phyloP scores from a whole-genome alignment of 2,329 filamentous ascomycete genomes.

The Trichoderma aggressivum region DNA sequence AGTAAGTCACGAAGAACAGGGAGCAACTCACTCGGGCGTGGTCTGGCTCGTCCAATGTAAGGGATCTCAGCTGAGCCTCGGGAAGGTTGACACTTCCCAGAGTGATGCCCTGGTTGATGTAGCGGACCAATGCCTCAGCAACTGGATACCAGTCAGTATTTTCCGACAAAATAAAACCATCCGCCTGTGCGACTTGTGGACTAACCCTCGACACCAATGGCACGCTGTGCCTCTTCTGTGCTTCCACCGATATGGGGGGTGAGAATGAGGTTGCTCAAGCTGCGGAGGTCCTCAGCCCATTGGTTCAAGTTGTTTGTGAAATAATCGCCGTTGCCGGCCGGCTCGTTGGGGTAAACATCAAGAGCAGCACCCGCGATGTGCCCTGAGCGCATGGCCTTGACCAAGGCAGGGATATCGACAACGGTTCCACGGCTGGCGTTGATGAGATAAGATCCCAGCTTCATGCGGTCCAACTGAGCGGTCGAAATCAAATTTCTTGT shows the following conservation, averaged over 20 bases:
- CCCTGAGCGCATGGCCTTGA: constrained; percentile 79
- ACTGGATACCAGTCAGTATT: constrained; percentile 46
- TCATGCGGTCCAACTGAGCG: constrained; percentile 81
- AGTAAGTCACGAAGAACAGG: background rate
- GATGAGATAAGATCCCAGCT: constrained; percentile 87
- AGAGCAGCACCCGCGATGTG: constrained; percentile 93
- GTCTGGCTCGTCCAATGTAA: constrained; percentile 85
- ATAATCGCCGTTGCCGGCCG: constrained; percentile 89
- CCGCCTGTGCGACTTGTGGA: background rate
- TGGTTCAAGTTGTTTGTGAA: constrained; percentile 80
- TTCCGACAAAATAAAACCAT: background rate
- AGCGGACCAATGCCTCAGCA: constrained; percentile 78
- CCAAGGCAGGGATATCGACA: constrained; percentile 87
- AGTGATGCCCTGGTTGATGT: constrained; percentile 93
- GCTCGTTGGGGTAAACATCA: constrained; percentile 93
- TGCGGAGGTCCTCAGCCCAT: constrained; percentile 82
- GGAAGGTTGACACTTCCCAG: constrained; percentile 93
- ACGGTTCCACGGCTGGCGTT: constrained; percentile 94
- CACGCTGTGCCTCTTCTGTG: constrained; percentile 94
- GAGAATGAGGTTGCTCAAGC: constrained; percentile 86
- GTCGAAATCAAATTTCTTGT: constrained; percentile 90
- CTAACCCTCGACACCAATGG: constrained; percentile 82
- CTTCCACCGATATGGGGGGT: constrained; percentile 97
- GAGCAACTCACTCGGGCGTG: constrained; percentile 65
- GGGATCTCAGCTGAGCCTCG: constrained; percentile 85